Evolutionary conservation across 2,329 filamentous ascomycete genomes (phyloP), one percentile per base, ranked within the genome.

Genomic region (Cladosporium sp.): DNA sequence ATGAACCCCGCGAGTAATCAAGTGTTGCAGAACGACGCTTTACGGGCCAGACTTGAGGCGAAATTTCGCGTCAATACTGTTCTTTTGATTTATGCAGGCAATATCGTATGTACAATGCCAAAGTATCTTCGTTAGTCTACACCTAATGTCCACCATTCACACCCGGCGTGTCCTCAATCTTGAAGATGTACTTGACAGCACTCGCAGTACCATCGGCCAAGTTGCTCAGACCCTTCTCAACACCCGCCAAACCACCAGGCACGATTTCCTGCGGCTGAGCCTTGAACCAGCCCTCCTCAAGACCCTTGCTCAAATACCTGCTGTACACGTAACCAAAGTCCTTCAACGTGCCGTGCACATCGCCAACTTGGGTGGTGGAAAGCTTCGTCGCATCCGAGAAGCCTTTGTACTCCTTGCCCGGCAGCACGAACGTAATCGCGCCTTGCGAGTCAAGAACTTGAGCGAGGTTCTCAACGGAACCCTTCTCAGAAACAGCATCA

Each of bases 401-500:
- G 3, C 78, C 79, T 8, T 78, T 72, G 59, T 82, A 81, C 46
- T 83, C 77, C 32, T 65, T 65, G 34, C 63, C 63, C 14, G 74
- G 74, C 48, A 76, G 65, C 6, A 76, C 74, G 18, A 75, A 70
- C 5, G 77, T 79, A 10, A 79, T 72, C 61, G 73, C 76, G 0
- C 75, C 77, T 8, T 77, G 75, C 1, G 75, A 67, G 1, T 76
- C 76, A 11, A 87, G 72, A 1, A 82, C 81, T 51, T 79, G 75
- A 26, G 74, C 73, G 8, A 87, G 72, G 56, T 83, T 84, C 51
- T 74, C 60, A 58, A 66, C 70, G 46, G 57, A 79, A 76, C 81
- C 79, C 14, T 86, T 78, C 69, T 88, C 85, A 1, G 80, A 81
- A 0, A 87, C 82, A 0, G 86, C 84, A 69, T 90, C 88, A 65